Conservation (phyloP, 768 basidiomycete genomes). For the Clitopilus passeckerianus region DNA sequence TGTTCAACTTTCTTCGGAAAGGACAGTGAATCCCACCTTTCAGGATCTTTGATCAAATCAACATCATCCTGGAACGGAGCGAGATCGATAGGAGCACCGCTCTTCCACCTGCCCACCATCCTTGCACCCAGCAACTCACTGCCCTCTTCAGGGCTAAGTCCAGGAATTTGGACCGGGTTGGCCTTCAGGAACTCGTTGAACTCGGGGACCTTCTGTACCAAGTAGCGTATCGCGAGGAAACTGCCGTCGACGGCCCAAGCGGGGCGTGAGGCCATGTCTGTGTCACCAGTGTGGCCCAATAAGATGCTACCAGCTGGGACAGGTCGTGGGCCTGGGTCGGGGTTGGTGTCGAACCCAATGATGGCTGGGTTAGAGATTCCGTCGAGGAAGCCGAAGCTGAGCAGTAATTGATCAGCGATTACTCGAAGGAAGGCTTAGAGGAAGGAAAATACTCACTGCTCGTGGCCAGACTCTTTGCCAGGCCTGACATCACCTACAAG, state of each 20-base stretch:
- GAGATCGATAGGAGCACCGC: constrained; percentile 44
- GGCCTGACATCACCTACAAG: constrained; percentile 39
- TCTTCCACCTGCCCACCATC: constrained; percentile 53
- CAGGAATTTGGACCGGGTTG: constrained; percentile 31
- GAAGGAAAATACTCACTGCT: constrained; percentile 30
- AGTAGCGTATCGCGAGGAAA: constrained; percentile 46
- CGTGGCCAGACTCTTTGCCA: constrained; percentile 35
- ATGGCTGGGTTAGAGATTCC: constrained; percentile 48
- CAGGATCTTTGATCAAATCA: constrained; percentile 25
- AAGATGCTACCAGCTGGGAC: constrained; percentile 40
- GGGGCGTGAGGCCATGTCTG: constrained; percentile 18
- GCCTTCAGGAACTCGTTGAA: constrained; percentile 40
- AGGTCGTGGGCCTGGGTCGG: constrained; percentile 29
- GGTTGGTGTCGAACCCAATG: constrained; percentile 30
- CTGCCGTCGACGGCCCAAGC: constrained; percentile 45
- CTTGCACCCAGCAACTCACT: constrained; percentile 48
- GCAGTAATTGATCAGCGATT: no score
- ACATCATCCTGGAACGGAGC: constrained; percentile 39
- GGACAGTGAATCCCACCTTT: constrained; percentile 18
- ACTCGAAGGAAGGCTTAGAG: no score
- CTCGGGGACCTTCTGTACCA: constrained; percentile 49
- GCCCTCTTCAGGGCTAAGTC: constrained; percentile 32
- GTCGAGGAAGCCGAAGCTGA: constrained; percentile 49
- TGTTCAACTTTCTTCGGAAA: constrained; percentile 10
- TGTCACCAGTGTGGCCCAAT: constrained; percentile 38